Percentiles rank a stretch among this genome's conserved stretches.
Conservation (phyloP, 169 alveolate genomes). For the Plasmodium blacklocki region DNA sequence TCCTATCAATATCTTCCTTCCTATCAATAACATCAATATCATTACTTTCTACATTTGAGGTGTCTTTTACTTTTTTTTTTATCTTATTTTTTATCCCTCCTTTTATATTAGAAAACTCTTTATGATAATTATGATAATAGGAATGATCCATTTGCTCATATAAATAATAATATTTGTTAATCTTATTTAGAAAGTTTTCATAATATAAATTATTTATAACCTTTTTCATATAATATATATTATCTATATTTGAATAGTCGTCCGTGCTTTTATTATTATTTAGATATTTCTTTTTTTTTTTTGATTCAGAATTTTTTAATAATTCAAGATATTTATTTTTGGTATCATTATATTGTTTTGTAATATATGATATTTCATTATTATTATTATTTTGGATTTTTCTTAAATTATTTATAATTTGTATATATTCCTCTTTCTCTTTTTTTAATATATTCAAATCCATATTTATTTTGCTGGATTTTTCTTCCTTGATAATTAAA, state of each 20-base stretch:
- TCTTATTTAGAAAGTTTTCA: constrained; percentile 39
- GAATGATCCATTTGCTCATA: constrained; percentile 2
- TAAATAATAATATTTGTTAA: constrained; percentile 26
- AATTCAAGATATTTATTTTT: constrained; percentile 49
- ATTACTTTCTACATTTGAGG: neutral
- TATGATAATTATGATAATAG: neutral
- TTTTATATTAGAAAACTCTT: neutral
- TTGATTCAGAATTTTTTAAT: constrained; percentile 34
- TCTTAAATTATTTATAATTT: constrained; percentile 27
- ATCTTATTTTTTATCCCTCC: neutral
- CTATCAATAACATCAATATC: neutral
- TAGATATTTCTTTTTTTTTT: constrained; percentile 22
- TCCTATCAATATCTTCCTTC: neutral
- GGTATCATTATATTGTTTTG: constrained; percentile 40
- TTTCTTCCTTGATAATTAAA: constrained; percentile 55
- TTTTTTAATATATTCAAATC: constrained; percentile 36
- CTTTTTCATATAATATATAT: constrained; percentile 47
- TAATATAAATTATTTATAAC: constrained; percentile 52
- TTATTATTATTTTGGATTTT: constrained; percentile 32
- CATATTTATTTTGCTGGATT: constrained; percentile 37
- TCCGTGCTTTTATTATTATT: neutral
- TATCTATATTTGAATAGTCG: constrained; percentile 39
- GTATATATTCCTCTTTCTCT: constrained; percentile 53
- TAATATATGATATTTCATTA: constrained; percentile 41
- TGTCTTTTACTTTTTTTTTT: neutral